Evolutionary conservation across 495 filamentous ascomycete species (phyloP).

Genomic region (Elasticomyces elasticus): DNA sequence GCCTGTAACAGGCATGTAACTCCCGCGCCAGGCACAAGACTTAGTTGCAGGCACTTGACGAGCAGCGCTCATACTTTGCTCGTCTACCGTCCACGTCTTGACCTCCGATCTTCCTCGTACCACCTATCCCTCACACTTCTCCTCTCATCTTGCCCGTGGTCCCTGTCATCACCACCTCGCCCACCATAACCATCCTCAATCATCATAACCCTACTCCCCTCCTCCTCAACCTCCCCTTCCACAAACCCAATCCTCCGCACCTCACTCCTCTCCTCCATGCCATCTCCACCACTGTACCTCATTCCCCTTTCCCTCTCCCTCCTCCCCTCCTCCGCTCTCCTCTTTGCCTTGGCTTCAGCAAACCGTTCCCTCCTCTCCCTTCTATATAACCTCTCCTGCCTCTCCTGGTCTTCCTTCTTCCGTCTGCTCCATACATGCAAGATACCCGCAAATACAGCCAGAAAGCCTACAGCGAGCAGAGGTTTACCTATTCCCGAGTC

Average conservation of each 20-base stretch:
- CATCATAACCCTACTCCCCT: not conserved
- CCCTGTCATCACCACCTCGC: not conserved
- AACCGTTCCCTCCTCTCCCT: not conserved
- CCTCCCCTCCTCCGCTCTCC: conserved; percentile 1
- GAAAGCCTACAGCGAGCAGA: not conserved
- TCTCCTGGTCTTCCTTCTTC: not conserved
- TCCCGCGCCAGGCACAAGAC: too few species aligned
- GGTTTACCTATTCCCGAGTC: not conserved
- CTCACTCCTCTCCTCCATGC: not conserved
- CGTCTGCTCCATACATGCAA: not conserved
- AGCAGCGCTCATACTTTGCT: too few species aligned
- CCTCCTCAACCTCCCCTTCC: not conserved
- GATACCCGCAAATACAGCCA: not conserved
- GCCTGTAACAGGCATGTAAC: too few species aligned
- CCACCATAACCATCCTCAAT: not conserved
- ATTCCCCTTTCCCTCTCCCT: not conserved
- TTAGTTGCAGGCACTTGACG: too few species aligned
- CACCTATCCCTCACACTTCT: not conserved
- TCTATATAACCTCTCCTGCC: not conserved
- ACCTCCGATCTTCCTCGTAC: not conserved
- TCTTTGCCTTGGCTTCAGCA: not conserved
- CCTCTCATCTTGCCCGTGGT: too few species aligned
- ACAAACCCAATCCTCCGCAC: not conserved
- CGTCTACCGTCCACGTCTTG: not conserved
- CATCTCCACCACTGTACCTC: not conserved